Percentiles rank a stretch among this genome's conserved stretches.
Evolutionary conservation across 2,329 filamentous ascomycete species (phyloP).

Genomic region (Fusarium dimerum): DNA sequence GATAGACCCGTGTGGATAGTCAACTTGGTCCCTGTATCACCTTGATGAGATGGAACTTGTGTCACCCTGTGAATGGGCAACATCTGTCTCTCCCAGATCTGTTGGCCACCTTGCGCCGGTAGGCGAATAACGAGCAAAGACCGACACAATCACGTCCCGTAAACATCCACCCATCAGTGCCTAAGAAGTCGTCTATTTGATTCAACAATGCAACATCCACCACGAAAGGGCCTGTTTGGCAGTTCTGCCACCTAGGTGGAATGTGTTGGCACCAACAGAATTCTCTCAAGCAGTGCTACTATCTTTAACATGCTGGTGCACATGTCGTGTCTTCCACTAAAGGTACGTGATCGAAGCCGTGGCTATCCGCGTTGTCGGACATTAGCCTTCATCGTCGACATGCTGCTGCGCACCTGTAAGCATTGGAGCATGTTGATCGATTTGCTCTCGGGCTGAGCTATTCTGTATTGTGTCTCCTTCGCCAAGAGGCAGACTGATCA

Average conservation of each 20-base stretch:
- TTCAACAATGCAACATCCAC: background rate
- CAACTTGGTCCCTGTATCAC: background rate
- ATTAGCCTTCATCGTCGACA: background rate
- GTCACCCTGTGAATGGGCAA: background rate
- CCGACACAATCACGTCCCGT: background rate
- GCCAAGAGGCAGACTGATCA: too few relatives aligned
- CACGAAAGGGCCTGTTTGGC: background rate
- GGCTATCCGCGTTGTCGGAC: background rate
- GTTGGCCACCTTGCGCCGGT: background rate
- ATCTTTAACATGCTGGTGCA: background rate
- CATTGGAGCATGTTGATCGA: background rate
- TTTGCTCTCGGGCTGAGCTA: background rate
- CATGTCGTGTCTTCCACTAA: background rate
- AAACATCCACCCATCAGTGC: background rate
- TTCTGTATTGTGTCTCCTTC: background rate
- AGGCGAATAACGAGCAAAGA: background rate
- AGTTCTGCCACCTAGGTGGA: background rate
- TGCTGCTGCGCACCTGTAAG: background rate
- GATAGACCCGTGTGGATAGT: background rate
- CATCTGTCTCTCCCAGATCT: background rate
- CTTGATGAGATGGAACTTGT: background rate
- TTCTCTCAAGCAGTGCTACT: background rate
- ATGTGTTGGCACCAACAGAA: background rate
- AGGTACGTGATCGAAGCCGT: background rate
- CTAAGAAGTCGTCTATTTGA: background rate